Evolutionary conservation across 1,139 yeast species (phyloP), one percentile per base, ranked within the genome.

Genomic region (Kurtzmaniella natalensis): DNA sequence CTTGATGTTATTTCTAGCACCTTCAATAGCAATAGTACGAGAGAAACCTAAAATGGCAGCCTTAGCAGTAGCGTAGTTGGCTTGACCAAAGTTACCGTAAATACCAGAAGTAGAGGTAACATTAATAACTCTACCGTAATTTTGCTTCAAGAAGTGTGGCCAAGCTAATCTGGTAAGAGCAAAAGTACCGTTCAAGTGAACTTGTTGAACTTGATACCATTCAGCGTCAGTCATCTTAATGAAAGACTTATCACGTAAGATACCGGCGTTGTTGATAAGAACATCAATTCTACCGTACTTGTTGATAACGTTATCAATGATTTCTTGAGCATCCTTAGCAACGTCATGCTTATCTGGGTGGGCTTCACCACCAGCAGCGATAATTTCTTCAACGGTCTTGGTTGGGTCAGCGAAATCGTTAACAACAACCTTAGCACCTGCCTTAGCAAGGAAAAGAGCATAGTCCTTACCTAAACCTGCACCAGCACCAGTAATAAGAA

Each of bases 51-150:
- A 63, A 43, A 92, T 79, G 21, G 89, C 97, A 39, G 85, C 78
- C 68, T 92, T 92, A 34, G 97, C 96, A 32, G 96, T 78, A 23
- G 96, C 80, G 59, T 92, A 92, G 69, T 92, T 92, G 40, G 96
- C 85, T 67, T 92, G 98, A 35, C 98, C 98, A 63, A 92, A 92
- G 69, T 85, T 87, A 49, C 97, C 97, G 59, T 92, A 92, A 49
- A 92, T 87, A 51, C 97, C 97, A 10, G 96, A 88, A 18, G 97
- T 92, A 17, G 96, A 87, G 25, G 96, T 73, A 33, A 95, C 85
- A 63, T 92, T 92, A 49, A 92, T 74, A 42, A 92, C 81, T 48
- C 81, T 74, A 51, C 97, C 97, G 41, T 72, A 72, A 51, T 80
- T 78, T 61, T 88, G 88, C 57, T 84, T 76, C 41, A 73, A 50